Percentiles rank a stretch among this genome's conserved stretches.
Conservation (phyloP, 345 rosid genomes). For the Hypericum perforatum region DNA sequence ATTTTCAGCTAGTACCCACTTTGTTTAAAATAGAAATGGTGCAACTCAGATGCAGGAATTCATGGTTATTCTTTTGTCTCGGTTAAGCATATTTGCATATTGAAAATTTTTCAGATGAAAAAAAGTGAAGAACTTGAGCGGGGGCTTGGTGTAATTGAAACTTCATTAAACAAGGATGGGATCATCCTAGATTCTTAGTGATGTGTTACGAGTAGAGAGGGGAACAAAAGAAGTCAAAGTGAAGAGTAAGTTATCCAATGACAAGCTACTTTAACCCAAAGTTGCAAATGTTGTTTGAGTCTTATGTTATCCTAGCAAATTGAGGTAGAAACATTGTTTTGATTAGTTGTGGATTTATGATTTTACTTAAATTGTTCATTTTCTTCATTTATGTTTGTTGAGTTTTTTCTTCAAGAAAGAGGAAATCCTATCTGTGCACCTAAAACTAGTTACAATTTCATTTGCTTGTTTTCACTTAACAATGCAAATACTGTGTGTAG, state of each 20-base stretch:
- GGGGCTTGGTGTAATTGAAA: conserved; percentile 58
- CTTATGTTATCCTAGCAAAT: not conserved
- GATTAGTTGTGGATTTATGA: too few relatives aligned
- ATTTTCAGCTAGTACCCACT: conserved; percentile 17
- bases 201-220: conserved; percentile 70
- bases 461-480: not conserved
- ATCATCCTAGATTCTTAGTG: conserved; percentile 72
- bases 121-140: conserved; percentile 63
- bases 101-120: conserved; percentile 39
- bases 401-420: too few relatives aligned
- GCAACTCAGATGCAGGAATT: not conserved
- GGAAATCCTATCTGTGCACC: too few relatives aligned
- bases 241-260: conserved; percentile 47
- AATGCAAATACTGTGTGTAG: not conserved
- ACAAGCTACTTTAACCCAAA: conserved; percentile 2
- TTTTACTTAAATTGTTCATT: too few relatives aligned
- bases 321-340: too few relatives aligned
- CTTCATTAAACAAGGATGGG: conserved; percentile 63
- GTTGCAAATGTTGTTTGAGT: conserved; percentile 3
- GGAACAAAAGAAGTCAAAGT: conserved; percentile 65
- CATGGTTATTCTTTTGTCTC: not conserved
- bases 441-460: too few relatives aligned
- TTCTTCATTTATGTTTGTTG: too few relatives aligned
- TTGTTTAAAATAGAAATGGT: not conserved
- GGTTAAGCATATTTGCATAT: conserved; percentile 6